These are phyloP conservation scores for Diaporthe vaccinii DNA, from an alignment of 2,329 filamentous ascomycete species.

Conservation along the genomic window DNA sequence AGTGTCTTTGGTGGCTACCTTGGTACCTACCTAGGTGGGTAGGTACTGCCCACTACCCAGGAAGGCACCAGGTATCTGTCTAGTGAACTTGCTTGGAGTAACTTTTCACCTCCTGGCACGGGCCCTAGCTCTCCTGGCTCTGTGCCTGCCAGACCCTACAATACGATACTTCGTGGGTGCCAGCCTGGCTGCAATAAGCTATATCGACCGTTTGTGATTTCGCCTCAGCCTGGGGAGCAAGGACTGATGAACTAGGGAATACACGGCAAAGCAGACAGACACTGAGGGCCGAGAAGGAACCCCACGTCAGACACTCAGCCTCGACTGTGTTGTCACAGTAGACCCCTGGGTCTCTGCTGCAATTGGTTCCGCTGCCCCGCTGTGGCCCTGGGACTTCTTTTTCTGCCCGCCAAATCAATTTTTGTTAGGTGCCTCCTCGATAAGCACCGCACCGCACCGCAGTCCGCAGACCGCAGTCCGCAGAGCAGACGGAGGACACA, in stretches of 20 bases:
- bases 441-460: conserved; percentile 18
- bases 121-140: not conserved
- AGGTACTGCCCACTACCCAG: not conserved
- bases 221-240: not conserved
- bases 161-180: not conserved
- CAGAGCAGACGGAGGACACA: conserved; percentile 30
- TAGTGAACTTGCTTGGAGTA: not conserved
- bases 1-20: no score
- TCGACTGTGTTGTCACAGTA: conserved; percentile 18
- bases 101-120: not conserved
- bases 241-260: not conserved
- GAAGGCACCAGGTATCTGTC: not conserved
- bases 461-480: conserved; percentile 1
- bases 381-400: conserved; percentile 8
- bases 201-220: not conserved
- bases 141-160: not conserved
- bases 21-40: not conserved
- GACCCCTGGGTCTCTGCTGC: conserved; percentile 27
- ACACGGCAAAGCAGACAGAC: conserved; percentile 11
- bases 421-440: conserved; percentile 30
- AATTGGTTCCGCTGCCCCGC: conserved; percentile 29
- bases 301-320: conserved; percentile 23
- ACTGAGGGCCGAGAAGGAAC: not conserved
- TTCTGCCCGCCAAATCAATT: conserved; percentile 18
- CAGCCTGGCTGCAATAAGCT: not conserved